Conservation (phyloP, 78 protist species). For the Diacronema lutheri region DNA sequence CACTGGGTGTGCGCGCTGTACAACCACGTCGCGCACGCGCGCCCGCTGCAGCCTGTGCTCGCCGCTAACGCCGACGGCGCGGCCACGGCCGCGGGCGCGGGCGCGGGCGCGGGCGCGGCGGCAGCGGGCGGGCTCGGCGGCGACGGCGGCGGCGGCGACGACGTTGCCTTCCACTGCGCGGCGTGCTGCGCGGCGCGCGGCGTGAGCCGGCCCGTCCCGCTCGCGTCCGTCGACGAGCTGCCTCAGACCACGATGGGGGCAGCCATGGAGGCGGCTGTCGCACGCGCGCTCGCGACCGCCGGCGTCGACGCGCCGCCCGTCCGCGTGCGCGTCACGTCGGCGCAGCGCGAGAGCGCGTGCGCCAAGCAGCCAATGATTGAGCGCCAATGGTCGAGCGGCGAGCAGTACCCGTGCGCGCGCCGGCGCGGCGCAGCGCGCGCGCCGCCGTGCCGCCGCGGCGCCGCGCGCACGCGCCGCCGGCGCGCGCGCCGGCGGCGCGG, state of each 20-base stretch:
- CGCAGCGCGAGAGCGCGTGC: background rate
- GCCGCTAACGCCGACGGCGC: background rate
- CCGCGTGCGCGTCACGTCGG: background rate
- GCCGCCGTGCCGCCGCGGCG: too few relatives aligned
- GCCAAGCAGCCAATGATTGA: background rate
- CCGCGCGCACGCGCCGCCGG: too few relatives aligned
- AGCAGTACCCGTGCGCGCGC: too few relatives aligned
- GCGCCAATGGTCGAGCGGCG: background rate
- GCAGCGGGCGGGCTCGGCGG: background rate
- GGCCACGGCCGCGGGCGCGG: background rate
- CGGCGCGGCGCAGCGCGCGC: too few relatives aligned
- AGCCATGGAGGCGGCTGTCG: background rate
- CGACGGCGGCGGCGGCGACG: background rate
- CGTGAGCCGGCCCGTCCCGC: background rate
- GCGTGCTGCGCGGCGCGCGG: background rate
- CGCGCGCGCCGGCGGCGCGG: too few relatives aligned
- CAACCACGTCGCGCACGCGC: background rate
- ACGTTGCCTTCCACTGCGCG: background rate
- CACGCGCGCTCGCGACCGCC: background rate
- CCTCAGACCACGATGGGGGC: background rate
- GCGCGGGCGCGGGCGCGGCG: background rate
- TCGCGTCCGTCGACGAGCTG: background rate
- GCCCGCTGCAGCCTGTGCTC: background rate
- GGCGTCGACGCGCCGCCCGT: background rate
- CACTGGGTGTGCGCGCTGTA: slow-evolving; percentile 16